Conservation (phyloP, 495 filamentous ascomycete genomes). For the Eremomyces bilateralis region DNA sequence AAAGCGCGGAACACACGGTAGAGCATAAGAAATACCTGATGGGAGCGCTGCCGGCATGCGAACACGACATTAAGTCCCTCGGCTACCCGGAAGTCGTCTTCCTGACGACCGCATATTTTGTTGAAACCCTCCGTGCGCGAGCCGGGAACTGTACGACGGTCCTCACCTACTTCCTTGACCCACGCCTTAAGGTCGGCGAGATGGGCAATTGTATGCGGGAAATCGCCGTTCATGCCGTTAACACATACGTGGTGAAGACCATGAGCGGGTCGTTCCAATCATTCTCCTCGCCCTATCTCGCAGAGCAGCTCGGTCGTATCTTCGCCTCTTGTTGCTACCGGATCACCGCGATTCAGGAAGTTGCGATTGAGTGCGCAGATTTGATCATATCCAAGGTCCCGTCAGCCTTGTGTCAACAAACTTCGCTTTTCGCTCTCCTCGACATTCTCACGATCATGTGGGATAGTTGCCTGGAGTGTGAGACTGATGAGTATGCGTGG, state of each 20-base stretch:
- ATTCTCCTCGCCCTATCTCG: conserved; percentile 70
- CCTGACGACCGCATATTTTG: conserved; percentile 61
- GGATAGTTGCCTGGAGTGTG: conserved; percentile 78
- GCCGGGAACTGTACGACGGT: conserved; percentile 73
- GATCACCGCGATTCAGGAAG: conserved; percentile 68
- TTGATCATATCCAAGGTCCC: conserved; percentile 65
- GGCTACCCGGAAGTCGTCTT: conserved; percentile 81
- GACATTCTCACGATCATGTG: conserved; percentile 87
- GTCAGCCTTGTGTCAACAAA: conserved; percentile 72
- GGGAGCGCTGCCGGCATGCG: conserved; percentile 40
- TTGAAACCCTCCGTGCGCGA: conserved; percentile 65
- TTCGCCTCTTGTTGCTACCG: conserved; percentile 82
- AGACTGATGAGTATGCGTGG: conserved; percentile 84
- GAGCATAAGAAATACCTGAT: conserved; percentile 62
- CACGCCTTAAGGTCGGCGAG: conserved; percentile 52
- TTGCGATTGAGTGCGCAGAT: conserved; percentile 61
- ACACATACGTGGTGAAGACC: conserved; percentile 49
- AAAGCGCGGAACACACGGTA: conserved; percentile 48
- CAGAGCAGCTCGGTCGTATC: conserved; percentile 63
- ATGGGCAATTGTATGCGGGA: conserved; percentile 74
- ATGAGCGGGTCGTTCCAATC: conserved; percentile 43
- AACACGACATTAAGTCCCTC: conserved; percentile 57
- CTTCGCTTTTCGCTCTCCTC: conserved; percentile 74
- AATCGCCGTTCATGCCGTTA: conserved; percentile 51
- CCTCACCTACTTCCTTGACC: conserved; percentile 78